Base-by-base conservation (phyloP, 768 basidiomycete species). In the Suillus americanus region DNA sequence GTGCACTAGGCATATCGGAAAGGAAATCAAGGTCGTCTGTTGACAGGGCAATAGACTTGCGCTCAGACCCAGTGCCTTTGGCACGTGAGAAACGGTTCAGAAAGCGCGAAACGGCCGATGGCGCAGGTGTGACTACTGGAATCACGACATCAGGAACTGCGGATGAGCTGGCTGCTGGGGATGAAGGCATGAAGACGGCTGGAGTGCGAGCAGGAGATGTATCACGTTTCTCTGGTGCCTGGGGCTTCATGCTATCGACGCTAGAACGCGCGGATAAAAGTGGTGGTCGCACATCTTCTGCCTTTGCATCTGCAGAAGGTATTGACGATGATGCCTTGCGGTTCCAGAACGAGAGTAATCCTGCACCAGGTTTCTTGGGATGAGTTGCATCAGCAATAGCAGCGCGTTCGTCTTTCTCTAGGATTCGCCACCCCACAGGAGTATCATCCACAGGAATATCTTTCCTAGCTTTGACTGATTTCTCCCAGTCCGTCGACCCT, bases 91-190 rank as follows among this genome's bases (percentile, higher is more conserved):
- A 91, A 56, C 92, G 86, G 59, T 84, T 86, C 56, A 95, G 80
- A 73, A 96, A 95, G 5, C 94, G 86, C 13, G 93, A 92, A 38
- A 95, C 91, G 9, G 86, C 91, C 0, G 94, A 92, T 35, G 85
- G 80, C 16, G 82, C 73, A 5, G 80, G 71, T 51, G 60, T 14
- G 8, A 66, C 48, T 51, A 62, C 46, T 23, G 51, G 41, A 41
- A 56, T 46, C 23, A 65, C 18, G 16, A 61, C 14, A 4, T 64
- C 66, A 55, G 62, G 30, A 35, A 66, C 61, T 25, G 65, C 12
- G 9, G 66, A 43, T 55, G 66, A 56, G n/a, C 61, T 51, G 37
- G 63, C 13, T 20, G 37, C 10, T 16, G 50, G 62, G 30, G 62
- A 67, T 38, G 61, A 60, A 54, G 61, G 56, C 7, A 30, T 41